Evolutionary conservation across 2,329 filamentous ascomycete genomes (phyloP), one percentile per base, ranked within the genome.

Genomic region (Alternaria consortialis): DNA sequence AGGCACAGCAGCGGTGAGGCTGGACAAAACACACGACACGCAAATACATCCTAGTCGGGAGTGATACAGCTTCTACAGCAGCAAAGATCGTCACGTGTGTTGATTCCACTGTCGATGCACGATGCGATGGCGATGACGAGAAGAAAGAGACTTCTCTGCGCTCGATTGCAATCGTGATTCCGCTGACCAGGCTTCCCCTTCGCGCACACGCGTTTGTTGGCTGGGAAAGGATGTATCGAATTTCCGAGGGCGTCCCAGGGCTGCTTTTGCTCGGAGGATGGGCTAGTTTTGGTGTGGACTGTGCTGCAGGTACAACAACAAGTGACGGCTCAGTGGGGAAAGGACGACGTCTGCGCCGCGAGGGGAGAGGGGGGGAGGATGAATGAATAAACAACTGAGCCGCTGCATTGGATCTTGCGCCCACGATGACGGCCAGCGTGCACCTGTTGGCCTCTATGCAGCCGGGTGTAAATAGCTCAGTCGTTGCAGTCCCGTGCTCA

Each of bases 1-100:
- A 23, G 39, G 48, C 40, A 37, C 59, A 34, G 60, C 60, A 60
- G 57, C 57, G 60, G 60, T 63, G 60, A 53, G 57, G 56, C 56
- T 56, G 52, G 52, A 46, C 29, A 29, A 27, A 25, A 54, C 29
- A 29, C 27, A 43, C 52, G 39, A 42, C 51, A 46, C 50, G 48
- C 56, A 29, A 29, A 29, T 27, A 17, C 37, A 31, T 53, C 25
- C 39, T 42, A 37, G 34, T 32, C 20, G 23, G 34, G 13, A 52
- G 32, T 40, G 39, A 32, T 43, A 34, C 17, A 40, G 25, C 34
- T 13, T 25, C 47, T 37, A 40, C 39, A 43, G 20, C 36, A 43
- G 34, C 34, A 43, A 37, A 48, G 51, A 59, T 59, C 36, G 47
- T 50, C 53, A 37, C 31, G 42, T 46, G 36, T 52, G 23, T 20